Conservation (phyloP, 2,329 filamentous ascomycete species). For the Colletotrichum zoysiae region DNA sequence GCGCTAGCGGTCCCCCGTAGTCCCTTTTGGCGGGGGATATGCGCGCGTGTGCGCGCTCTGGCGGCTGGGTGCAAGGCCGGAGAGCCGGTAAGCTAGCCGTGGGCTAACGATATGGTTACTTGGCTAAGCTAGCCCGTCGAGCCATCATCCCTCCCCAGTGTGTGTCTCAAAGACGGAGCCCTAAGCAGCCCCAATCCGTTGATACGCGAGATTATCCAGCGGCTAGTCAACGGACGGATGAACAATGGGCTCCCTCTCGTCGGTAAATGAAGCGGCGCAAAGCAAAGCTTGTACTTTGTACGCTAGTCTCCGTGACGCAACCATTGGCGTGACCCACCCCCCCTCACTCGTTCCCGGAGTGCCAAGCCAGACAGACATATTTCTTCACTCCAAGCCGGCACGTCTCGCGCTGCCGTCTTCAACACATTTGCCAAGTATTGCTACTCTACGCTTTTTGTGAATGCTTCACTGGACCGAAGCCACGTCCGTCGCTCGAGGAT, state of each 20-base stretch:
- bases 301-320: neutral
- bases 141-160: neutral
- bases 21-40: neutral
- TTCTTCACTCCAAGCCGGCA: neutral
- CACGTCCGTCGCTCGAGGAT: neutral
- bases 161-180: neutral
- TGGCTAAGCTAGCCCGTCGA: neutral
- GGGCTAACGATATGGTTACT: neutral
- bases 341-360: neutral
- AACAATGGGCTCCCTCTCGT: neutral
- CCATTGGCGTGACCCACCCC: neutral
- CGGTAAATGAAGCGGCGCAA: neutral
- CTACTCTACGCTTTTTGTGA: too few relatives aligned
- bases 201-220: neutral
- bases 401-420: neutral
- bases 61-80: neutral
- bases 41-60: constrained; percentile 2
- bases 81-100: neutral
- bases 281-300: neutral
- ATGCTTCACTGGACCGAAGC: neutral
- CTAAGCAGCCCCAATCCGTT: neutral
- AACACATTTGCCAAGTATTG: neutral
- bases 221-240: neutral
- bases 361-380: neutral
- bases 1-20: neutral